phyloP scores from a whole-genome alignment of 192 early-diverging fungal species.

The Geranomyces variabilis region DNA sequence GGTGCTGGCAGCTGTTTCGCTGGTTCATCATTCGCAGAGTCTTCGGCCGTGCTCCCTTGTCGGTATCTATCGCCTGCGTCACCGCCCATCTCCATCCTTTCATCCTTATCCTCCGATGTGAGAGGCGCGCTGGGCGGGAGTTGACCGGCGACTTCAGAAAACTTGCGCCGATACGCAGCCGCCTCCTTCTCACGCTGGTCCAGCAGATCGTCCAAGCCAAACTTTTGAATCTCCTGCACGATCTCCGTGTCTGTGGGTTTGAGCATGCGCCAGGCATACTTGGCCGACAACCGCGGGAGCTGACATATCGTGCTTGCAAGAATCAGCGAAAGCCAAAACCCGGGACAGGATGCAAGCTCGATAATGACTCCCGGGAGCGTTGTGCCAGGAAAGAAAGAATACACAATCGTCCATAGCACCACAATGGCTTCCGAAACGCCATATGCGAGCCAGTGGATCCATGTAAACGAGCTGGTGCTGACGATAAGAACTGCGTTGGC shows the following conservation, averaged over 20 bases:
- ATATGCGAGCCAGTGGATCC: slow-evolving; percentile 59
- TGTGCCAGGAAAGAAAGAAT: slow-evolving; percentile 53
- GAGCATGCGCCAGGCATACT: slow-evolving; percentile 70
- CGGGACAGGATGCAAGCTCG: slow-evolving; percentile 63
- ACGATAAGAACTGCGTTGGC: slow-evolving; percentile 80
- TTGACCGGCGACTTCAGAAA: neutral
- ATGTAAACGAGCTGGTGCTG: slow-evolving; percentile 74
- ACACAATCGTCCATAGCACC: slow-evolving; percentile 64
- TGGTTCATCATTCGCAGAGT: neutral
- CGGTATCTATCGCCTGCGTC: no score
- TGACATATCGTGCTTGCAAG: slow-evolving; percentile 66
- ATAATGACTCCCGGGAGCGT: slow-evolving; percentile 57
- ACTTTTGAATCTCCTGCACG: slow-evolving; percentile 66
- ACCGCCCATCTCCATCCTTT: neutral
- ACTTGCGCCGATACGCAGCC: neutral
- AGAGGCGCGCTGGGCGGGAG: neutral
- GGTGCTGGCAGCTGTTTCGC: neutral
- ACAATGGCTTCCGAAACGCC: slow-evolving; percentile 50
- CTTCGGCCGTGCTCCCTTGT: neutral
- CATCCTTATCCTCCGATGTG: neutral
- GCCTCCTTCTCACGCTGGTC: neutral
- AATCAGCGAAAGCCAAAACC: slow-evolving; percentile 72
- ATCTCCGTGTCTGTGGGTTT: slow-evolving; percentile 82
- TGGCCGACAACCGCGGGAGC: slow-evolving; percentile 72
- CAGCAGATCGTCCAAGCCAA: slow-evolving; percentile 9